Evolutionary conservation across 257 asterid genomes (phyloP).

Genomic region (Solanum etuberosum): DNA sequence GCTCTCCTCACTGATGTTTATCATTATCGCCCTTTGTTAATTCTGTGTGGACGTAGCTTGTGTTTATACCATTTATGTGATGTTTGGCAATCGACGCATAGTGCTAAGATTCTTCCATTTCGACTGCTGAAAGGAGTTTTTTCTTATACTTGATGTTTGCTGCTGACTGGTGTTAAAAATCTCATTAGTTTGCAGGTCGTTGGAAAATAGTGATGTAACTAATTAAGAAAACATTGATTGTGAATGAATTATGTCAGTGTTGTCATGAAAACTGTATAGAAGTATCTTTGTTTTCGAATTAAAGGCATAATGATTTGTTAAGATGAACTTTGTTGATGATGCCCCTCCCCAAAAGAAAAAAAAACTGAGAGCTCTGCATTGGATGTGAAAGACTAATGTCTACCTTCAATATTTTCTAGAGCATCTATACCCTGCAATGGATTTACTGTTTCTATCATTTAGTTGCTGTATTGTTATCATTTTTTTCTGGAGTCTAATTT

Average conservation of each 20-base stretch:
- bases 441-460: neutral
- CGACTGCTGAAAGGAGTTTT: neutral
- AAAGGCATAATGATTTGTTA: neutral
- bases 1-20: neutral
- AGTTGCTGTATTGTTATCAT: neutral
- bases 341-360: neutral
- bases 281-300: neutral
- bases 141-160: neutral
- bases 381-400: neutral
- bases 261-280: neutral
- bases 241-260: neutral
- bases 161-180: neutral
- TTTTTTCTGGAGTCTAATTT: neutral
- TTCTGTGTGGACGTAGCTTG: neutral
- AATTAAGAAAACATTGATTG: neutral
- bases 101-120: neutral
- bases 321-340: neutral
- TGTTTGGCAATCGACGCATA: neutral
- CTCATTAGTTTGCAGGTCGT: neutral
- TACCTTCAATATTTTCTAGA: neutral
- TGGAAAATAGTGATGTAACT: neutral
- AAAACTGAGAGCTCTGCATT: neutral
- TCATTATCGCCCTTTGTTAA: neutral
- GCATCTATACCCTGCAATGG: neutral
- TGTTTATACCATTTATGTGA: neutral